These are phyloP conservation scores for Coffea humblotiana DNA, from an alignment of 305 asterid species.

Conservation along the genomic window DNA sequence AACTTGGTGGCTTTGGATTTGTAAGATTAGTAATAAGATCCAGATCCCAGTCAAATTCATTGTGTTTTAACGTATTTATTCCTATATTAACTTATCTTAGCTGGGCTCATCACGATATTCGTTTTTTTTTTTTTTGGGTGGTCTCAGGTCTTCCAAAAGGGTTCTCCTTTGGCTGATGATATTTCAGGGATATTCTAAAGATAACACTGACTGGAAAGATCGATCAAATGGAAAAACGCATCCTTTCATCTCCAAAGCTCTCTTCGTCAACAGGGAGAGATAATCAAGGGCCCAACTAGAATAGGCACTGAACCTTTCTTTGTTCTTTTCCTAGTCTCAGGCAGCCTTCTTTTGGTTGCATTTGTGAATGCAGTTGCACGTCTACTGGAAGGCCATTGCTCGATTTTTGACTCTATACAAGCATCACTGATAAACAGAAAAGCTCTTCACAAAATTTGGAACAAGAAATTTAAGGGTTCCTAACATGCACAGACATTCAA, in stretches of 20 bases:
- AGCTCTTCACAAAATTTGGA: conserved; percentile 1
- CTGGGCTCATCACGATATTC: not conserved
- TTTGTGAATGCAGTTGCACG: conserved; percentile 21
- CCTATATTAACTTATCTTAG: not conserved
- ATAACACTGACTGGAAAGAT: conserved; percentile 51
- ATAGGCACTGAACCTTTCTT: conserved; percentile 24
- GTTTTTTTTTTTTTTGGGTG: not conserved
- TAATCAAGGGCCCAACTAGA: not conserved
- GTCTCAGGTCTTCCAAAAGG: conserved; percentile 54
- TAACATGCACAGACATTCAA: not conserved
- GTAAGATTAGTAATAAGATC: too few relatives aligned
- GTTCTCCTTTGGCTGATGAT: conserved; percentile 47
- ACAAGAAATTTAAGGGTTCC: not conserved
- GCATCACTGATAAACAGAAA: not conserved
- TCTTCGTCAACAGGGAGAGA: conserved; percentile 15
- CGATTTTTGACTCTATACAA: conserved; percentile 1
- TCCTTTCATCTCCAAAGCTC: conserved; percentile 38
- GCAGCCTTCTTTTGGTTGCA: conserved; percentile 17
- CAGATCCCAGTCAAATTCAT: too few relatives aligned
- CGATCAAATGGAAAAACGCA: conserved; percentile 34
- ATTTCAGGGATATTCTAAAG: conserved; percentile 55
- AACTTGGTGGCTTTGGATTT: too few relatives aligned
- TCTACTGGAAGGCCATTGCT: conserved; percentile 8
- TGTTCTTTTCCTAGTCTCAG: conserved; percentile 23
- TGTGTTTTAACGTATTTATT: too few relatives aligned